Conservation (phyloP, 352 stramenopile genomes). For the Pythium myriotylum region DNA sequence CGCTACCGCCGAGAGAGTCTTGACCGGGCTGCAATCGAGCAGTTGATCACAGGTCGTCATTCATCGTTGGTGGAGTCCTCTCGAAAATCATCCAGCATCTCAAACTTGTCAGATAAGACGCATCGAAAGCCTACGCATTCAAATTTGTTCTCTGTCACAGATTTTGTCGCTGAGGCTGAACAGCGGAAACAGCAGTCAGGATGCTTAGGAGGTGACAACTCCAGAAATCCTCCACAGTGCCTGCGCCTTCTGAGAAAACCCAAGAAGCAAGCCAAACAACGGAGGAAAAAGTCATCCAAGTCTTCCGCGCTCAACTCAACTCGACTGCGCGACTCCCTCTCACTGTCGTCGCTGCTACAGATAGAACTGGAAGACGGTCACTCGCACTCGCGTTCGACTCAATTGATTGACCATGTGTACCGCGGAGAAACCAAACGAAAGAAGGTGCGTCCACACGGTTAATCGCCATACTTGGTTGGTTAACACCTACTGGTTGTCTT, state of each 20-base stretch:
- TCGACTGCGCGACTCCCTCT: slow-evolving; percentile 13
- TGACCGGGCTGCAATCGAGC: slow-evolving; percentile 23
- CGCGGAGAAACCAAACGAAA: slow-evolving; percentile 62
- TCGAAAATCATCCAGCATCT: slow-evolving; percentile 1
- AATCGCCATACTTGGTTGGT: no score
- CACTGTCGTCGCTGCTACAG: slow-evolving; percentile 25
- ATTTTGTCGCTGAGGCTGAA: slow-evolving; percentile 41
- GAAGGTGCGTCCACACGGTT: slow-evolving; percentile 41
- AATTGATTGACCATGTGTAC: slow-evolving; percentile 49
- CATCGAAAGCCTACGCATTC: neutral
- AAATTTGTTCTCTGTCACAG: slow-evolving; percentile 13
- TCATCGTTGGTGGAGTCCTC: neutral
- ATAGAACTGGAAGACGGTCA: slow-evolving; percentile 17
- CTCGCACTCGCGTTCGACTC: slow-evolving; percentile 27
- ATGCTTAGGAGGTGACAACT: neutral
- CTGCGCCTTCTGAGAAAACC: neutral
- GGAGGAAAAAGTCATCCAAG: neutral
- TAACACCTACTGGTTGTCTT: neutral
- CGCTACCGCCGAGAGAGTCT: slow-evolving; percentile 41
- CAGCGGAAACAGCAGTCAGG: slow-evolving; percentile 30
- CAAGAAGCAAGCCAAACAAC: slow-evolving; percentile 8
- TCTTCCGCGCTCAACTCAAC: slow-evolving; percentile 13
- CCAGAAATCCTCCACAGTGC: neutral
- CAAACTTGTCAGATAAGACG: slow-evolving; percentile 7
- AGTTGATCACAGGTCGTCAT: slow-evolving; percentile 13